Conservation (phyloP, 768 basidiomycete genomes). For the Phylloporus arenicola region DNA sequence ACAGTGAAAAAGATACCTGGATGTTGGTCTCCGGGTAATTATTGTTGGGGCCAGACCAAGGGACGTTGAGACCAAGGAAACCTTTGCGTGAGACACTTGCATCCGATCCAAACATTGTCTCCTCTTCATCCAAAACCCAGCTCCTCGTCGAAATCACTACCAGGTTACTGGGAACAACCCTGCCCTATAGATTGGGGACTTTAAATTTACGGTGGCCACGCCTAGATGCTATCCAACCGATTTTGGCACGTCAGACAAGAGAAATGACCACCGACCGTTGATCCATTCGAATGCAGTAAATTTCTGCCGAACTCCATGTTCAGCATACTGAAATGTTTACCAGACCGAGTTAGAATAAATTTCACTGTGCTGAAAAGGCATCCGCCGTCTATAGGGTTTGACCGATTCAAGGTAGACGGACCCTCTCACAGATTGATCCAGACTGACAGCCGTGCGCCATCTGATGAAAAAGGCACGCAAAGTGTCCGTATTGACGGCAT, state of each 20-base stretch:
- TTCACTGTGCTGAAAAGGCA: not conserved
- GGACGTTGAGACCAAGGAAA: not conserved
- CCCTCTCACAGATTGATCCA: conserved; percentile 9
- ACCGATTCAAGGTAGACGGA: conserved; percentile 16
- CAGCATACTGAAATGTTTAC: conserved; percentile 1
- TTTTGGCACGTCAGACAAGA: conserved; percentile 2
- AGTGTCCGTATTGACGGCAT: not conserved
- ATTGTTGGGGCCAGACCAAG: not conserved
- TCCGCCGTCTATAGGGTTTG: conserved; percentile 4
- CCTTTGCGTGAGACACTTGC: not conserved
- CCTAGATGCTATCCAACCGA: not conserved
- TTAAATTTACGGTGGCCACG: conserved; percentile 1
- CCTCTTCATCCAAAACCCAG: not conserved
- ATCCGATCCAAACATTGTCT: not conserved
- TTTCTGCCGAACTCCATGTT: conserved; percentile 1
- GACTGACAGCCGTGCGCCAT: not conserved
- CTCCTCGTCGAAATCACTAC: not conserved
- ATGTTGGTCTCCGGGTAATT: not conserved
- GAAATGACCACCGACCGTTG: conserved; percentile 10
- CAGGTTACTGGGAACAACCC: not conserved
- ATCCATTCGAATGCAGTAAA: not conserved
- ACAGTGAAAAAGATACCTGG: not conserved
- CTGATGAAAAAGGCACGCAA: conserved; percentile 1
- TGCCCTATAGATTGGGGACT: not conserved
- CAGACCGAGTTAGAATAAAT: conserved; percentile 1